Evolutionary conservation across 2,329 filamentous ascomycete species (phyloP).

Genomic region (Aspergillus chevalieri): DNA sequence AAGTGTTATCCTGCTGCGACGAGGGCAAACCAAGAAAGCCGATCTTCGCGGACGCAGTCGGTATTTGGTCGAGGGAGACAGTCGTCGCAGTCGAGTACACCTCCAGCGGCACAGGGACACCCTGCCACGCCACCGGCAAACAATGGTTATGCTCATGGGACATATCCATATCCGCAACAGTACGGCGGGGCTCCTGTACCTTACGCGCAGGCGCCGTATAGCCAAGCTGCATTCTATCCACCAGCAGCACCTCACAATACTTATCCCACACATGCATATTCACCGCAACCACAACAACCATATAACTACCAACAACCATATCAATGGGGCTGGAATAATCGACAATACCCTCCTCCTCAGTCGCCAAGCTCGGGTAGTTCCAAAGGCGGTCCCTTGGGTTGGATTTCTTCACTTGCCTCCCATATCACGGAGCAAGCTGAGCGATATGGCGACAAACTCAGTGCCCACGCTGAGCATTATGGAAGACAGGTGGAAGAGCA

Average conservation of each 20-base stretch:
- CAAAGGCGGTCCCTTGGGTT: slow-evolving; percentile 25
- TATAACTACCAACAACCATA: slow-evolving; percentile 13
- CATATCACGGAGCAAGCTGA: slow-evolving; percentile 30
- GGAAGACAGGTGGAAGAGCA: slow-evolving; percentile 34
- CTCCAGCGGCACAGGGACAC: slow-evolving; percentile 6
- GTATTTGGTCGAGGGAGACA: slow-evolving; percentile 7
- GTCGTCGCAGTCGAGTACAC: slow-evolving; percentile 1
- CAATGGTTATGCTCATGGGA: not conserved
- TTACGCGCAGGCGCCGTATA: slow-evolving; percentile 12
- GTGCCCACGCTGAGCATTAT: slow-evolving; percentile 30
- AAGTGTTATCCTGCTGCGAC: slow-evolving; percentile 36
- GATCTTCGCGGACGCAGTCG: slow-evolving; percentile 3
- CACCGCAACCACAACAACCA: slow-evolving; percentile 15
- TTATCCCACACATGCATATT: slow-evolving; percentile 19
- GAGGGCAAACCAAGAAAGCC: slow-evolving; percentile 19
- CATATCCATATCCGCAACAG: slow-evolving; percentile 9
- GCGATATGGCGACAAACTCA: slow-evolving; percentile 29
- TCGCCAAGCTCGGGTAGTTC: slow-evolving; percentile 11
- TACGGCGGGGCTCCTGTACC: slow-evolving; percentile 10
- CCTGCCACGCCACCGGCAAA: slow-evolving; percentile 4
- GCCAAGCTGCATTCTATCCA: slow-evolving; percentile 16
- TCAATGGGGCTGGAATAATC: slow-evolving; percentile 24
- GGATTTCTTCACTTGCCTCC: slow-evolving; percentile 30
- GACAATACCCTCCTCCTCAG: slow-evolving; percentile 18
- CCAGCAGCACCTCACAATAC: slow-evolving; percentile 8